Conservation (phyloP, 768 basidiomycete species). For the Suillus spraguei region DNA sequence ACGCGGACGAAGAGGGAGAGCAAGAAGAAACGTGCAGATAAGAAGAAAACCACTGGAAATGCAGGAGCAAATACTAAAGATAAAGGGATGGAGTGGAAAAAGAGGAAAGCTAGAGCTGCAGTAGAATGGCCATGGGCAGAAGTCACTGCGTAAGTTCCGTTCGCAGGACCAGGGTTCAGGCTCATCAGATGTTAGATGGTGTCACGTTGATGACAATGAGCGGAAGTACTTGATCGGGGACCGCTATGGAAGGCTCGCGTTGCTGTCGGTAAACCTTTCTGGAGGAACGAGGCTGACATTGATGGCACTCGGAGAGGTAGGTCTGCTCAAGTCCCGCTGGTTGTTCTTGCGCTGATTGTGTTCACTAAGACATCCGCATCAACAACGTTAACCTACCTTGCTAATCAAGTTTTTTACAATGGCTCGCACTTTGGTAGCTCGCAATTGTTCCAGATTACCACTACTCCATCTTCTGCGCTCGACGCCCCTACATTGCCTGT, state of each 20-base stretch:
- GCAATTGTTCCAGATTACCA: conserved; percentile 65
- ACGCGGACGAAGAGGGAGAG: conserved; percentile 54
- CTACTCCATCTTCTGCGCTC: conserved; percentile 42
- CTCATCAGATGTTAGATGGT: conserved; percentile 44
- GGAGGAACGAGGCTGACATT: conserved; percentile 46
- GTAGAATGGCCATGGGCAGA: conserved; percentile 81
- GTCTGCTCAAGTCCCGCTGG: conserved; percentile 12
- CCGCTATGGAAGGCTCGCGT: conserved; percentile 64
- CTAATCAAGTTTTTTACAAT: conserved; percentile 69
- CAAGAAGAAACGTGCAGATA: conserved; percentile 56
- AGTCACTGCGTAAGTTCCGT: conserved; percentile 60
- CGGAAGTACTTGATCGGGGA: conserved; percentile 67
- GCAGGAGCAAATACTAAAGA: conserved; percentile 47
- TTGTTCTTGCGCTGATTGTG: conserved; percentile 11
- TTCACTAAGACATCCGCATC: conserved; percentile 64
- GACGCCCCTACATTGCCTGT: conserved; percentile 53
- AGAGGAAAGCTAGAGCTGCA: conserved; percentile 53
- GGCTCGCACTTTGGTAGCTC: conserved; percentile 86
- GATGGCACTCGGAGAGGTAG: conserved; percentile 73
- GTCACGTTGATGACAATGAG: conserved; percentile 47
- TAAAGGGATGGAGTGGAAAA: conserved; percentile 52
- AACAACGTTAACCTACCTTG: conserved; percentile 70
- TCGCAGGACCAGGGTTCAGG: background rate
- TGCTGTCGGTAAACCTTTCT: conserved; percentile 57
- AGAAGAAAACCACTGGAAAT: conserved; percentile 50